Percentiles rank a stretch among this genome's conserved stretches.
phyloP scores from a whole-genome alignment of 257 asterid genomes.

The Solanum paucissectum region DNA sequence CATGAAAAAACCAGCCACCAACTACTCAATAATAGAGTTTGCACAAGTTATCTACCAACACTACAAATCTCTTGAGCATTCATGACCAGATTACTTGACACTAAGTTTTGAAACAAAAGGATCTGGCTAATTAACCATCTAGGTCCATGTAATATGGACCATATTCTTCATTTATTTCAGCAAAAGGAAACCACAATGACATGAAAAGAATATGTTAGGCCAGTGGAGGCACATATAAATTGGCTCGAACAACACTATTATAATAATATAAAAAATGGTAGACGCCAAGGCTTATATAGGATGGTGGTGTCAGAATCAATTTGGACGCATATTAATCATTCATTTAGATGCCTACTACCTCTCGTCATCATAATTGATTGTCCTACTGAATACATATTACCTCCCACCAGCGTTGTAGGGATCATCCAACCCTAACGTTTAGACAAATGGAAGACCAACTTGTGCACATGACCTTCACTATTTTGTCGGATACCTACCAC shows the following conservation, averaged over 20 bases:
- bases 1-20: background rate
- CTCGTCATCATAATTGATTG: background rate
- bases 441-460: background rate
- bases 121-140: background rate
- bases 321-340: background rate
- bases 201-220: background rate
- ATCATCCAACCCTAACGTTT: background rate
- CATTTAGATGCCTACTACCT: background rate
- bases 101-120: background rate
- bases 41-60: background rate
- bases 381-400: background rate
- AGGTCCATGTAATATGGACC: background rate
- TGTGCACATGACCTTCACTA: background rate
- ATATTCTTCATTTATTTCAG: background rate
- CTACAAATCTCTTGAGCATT: background rate
- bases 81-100: background rate
- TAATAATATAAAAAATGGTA: background rate
- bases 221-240: background rate
- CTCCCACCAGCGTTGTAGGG: background rate
- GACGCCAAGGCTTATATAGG: background rate
- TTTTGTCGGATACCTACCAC: background rate
- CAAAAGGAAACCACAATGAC: background rate
- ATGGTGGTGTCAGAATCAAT: background rate
- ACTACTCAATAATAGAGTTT: background rate
- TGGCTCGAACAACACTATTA: background rate